phyloP scores from a whole-genome alignment of 805 yeast genomes.

The Metschnikowia koreensis region DNA sequence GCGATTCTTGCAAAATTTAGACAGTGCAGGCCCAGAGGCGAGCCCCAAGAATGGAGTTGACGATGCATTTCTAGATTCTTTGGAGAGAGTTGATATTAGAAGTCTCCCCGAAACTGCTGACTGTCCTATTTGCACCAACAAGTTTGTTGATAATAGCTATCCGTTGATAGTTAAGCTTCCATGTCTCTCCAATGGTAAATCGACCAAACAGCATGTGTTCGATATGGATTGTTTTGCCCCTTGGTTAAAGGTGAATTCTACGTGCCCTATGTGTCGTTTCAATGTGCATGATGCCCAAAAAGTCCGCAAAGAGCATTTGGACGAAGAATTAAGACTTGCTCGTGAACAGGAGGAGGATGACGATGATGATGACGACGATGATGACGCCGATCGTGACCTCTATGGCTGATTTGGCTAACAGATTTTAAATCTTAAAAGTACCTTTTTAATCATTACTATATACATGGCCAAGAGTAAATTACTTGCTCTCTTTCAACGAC shows the following conservation, averaged over 20 bases:
- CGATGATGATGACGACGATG: constrained; percentile 33
- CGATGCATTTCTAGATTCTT: constrained; percentile 67
- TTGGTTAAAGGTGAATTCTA: constrained; percentile 72
- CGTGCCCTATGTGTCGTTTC: constrained; percentile 86
- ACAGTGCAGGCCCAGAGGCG: constrained; percentile 4
- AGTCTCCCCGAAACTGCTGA: constrained; percentile 50
- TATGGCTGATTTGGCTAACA: constrained; percentile 50
- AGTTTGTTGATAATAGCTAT: constrained; percentile 66
- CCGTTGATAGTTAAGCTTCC: constrained; percentile 78
- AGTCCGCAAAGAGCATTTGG: constrained; percentile 30
- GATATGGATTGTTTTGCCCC: constrained; percentile 90
- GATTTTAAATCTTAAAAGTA: neutral
- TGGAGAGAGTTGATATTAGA: constrained; percentile 59
- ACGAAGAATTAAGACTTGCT: constrained; percentile 32
- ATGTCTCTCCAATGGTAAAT: constrained; percentile 46
- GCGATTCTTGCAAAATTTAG: constrained; percentile 25
- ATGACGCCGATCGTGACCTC: constrained; percentile 66
- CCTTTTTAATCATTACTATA: constrained; percentile 7
- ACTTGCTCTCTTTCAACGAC: constrained; percentile 34
- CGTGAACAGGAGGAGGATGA: constrained; percentile 51
- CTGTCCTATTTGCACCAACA: constrained; percentile 83
- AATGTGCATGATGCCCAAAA: constrained; percentile 50
- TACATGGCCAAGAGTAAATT: constrained; percentile 6
- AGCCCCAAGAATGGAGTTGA: constrained; percentile 50
- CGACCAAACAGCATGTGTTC: constrained; percentile 57